Evolutionary conservation across 306 rosid genomes (phyloP), one percentile per base, ranked within the genome.

Genomic region (Castanopsis chinensis): DNA sequence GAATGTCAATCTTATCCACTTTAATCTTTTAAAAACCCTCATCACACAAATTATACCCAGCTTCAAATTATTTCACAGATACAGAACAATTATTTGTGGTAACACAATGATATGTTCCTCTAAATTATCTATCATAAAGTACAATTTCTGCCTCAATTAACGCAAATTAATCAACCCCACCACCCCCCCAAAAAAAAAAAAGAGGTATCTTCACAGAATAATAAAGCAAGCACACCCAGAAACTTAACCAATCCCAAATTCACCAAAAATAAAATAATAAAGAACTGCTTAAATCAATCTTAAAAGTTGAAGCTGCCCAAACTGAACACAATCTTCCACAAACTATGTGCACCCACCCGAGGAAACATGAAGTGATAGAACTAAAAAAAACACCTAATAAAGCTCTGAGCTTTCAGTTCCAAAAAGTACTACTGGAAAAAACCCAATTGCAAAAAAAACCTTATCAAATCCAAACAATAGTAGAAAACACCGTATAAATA

Each of bases 401-500:
- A 28, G 13, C 32, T 25, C 25, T 10, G 27, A 23, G 14, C 67
- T 12, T 60, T 20, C 5, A 59, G 32, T 28, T 63, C 69, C 69
- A 67, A 67, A 49, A 67, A 19, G 28, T 35, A 35, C 52, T 7
- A 18, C 15, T 49, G 53, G 5, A 37, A 32, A 19, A 67, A 19
- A 17, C 49, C 52, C 11, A 67, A 67, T 33, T 27, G 2, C 51
- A 45, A 67, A 33, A 33, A 67, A 21, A 21, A 18, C 7, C n/a
- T 18, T 7, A 67, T 32, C 45, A 67, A 67, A 67, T 67, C 27
- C 52, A 67, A 67, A 37, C 25, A 27, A 67, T n/a, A 9, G 17
- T 67, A 80, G 27, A 69, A 60, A 37, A 35, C 61, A 81, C 27
- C 53, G 25, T 17, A 51, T 28, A 63, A 67, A 76, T n/a, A 56